These are phyloP conservation scores for Copromyces sp. DNA, from an alignment of 495 filamentous ascomycete species.

Conservation along the genomic window DNA sequence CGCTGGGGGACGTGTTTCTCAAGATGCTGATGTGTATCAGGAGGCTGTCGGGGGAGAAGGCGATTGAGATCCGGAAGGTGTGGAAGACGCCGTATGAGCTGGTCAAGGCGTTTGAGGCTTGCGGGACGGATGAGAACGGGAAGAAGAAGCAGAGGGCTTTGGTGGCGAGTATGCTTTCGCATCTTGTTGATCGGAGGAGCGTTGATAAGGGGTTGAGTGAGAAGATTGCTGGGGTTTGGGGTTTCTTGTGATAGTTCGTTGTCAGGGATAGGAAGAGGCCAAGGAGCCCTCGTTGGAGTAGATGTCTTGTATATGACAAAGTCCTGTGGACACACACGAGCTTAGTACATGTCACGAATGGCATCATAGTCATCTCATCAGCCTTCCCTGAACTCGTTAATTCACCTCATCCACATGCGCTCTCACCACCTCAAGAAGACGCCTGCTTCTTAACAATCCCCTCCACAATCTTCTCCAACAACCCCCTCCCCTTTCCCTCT, in stretches of 20 bases:
- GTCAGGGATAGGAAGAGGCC: not conserved
- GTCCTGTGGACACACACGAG: not conserved
- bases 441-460: conserved; percentile 69
- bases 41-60: conserved; percentile 72
- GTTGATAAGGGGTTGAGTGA: conserved; percentile 52
- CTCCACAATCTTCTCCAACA: conserved; percentile 78
- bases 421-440: conserved; percentile 21
- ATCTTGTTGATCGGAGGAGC: conserved; percentile 58
- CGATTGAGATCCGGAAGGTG: conserved; percentile 63
- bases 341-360: not conserved
- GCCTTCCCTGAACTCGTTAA: not conserved
- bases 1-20: conserved; percentile 63
- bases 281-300: conserved; percentile 10
- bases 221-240: conserved; percentile 71
- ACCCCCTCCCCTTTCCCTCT: conserved; percentile 31
- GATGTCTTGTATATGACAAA: not conserved
- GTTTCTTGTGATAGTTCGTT: conserved; percentile 5
- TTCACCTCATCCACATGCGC: not conserved
- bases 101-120: conserved; percentile 53
- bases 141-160: conserved; percentile 42
- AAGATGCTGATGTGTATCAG: conserved; percentile 85
- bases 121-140: conserved; percentile 32
- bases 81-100: conserved; percentile 68
- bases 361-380: not conserved
- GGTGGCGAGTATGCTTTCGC: conserved; percentile 41